Evolutionary conservation across 2,329 filamentous ascomycete genomes (phyloP).

Genomic region (Phoma sp.): DNA sequence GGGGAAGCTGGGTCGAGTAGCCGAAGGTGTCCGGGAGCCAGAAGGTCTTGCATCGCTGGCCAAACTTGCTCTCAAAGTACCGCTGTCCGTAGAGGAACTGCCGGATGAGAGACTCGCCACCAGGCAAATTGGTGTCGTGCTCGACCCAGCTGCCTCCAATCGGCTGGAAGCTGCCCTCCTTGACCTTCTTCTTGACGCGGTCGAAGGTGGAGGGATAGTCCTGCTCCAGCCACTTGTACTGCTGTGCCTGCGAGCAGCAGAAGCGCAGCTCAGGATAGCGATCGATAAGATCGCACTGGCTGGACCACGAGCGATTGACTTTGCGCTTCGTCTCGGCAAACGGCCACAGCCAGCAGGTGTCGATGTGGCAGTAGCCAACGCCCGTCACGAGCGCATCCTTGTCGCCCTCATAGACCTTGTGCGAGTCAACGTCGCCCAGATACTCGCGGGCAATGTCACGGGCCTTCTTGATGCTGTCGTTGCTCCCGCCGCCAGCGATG

Average conservation of each 20-base stretch:
- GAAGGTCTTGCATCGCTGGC: slow-evolving; percentile 86
- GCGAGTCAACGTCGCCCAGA: slow-evolving; percentile 80
- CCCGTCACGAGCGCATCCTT: slow-evolving; percentile 80
- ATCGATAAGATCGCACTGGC: slow-evolving; percentile 94
- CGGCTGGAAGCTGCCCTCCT: slow-evolving; percentile 88
- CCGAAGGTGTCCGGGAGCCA: slow-evolving; percentile 99
- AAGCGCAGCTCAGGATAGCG: slow-evolving; percentile 94
- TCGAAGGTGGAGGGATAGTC: slow-evolving; percentile 89
- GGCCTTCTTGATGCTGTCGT: slow-evolving; percentile 78
- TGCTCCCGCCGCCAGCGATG: slow-evolving; percentile 73
- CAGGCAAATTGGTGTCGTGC: slow-evolving; percentile 97
- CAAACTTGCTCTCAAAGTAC: slow-evolving; percentile 93
- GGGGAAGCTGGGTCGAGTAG: slow-evolving; percentile 92
- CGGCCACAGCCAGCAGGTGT: slow-evolving; percentile 98
- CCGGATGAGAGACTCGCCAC: slow-evolving; percentile 89
- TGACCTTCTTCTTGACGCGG: slow-evolving; percentile 88
- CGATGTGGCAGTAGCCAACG: slow-evolving; percentile 97
- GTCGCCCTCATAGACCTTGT: slow-evolving; percentile 80
- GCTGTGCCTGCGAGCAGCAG: slow-evolving; percentile 90
- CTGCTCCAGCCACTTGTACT: slow-evolving; percentile 96
- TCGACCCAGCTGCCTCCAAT: slow-evolving; percentile 99
- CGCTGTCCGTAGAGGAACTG: slow-evolving; percentile 96
- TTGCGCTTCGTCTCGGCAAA: slow-evolving; percentile 98
- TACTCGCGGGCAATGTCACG: slow-evolving; percentile 85
- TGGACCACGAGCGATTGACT: slow-evolving; percentile 93